Evolutionary conservation across 176 grass and related monocot species (phyloP), one percentile per base, ranked within the genome.

Genomic region (Cymbopogon citratus): DNA sequence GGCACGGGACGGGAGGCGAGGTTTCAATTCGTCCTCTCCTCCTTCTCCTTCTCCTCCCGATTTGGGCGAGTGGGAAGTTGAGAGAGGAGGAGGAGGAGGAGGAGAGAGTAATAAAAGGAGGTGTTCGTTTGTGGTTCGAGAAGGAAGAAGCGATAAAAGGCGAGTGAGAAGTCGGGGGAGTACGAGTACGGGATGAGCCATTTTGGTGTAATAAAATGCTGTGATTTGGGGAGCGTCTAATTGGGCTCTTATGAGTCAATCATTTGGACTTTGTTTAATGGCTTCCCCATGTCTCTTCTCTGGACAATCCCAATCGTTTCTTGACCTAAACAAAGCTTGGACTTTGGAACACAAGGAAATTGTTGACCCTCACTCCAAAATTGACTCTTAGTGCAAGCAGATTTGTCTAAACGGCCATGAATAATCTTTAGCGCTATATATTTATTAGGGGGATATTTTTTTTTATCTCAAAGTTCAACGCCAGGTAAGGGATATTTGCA

Each of bases 221-320:
- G 51, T 70, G 51, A 63, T 76, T 41, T 56, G 44, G 40, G 35
- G 38, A 3, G 9, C 13, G 35, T 13, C 43, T 88, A 85, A 78
- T 88, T 85, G 73, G 74, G 82, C 69, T 81, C 48, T 91, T 29
- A 91, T 88, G 52, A 81, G 26, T 68, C 86, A 88, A 88, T 88
- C 79, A 88, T 88, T 73, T 33, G 41, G 0, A 48, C 15, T 77
- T 66, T 80, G 80, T 74, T 78, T 86, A 86, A 71, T 80, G 69
- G 6, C 69, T 76, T 80, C 63, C 54, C 1, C 19, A 9, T 63
- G 27, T 52, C 41, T 63, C 51, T 24, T 69, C 6, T 56, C 16
- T n/a, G n/a, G 13, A 57, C 65, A 12, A 57, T 38, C 65, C 33
- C 31, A 40, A 15, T 70, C 34, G 24, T 2, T 68, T 68, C 18